phyloP scores from a whole-genome alignment of 1,284 basidiomycete genomes.

The Veloporphyrellus conicus region DNA sequence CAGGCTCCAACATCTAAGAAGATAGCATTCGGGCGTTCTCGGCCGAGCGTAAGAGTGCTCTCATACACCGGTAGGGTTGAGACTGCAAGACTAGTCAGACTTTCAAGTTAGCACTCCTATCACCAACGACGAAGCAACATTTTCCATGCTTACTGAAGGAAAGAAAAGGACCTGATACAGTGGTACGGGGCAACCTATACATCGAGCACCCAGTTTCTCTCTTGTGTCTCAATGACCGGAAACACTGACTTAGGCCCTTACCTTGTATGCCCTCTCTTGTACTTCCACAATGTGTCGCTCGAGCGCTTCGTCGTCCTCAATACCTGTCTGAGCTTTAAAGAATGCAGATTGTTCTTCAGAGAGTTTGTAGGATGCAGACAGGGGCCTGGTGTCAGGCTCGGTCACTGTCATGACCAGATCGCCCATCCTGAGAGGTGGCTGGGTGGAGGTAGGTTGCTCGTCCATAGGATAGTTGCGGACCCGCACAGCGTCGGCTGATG shows the following conservation, averaged over 20 bases:
- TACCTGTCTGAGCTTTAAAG: conserved; percentile 25
- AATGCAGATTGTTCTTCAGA: conserved; percentile 20
- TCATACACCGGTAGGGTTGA: conserved; percentile 14
- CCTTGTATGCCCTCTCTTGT: conserved; percentile 19
- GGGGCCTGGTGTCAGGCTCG: too few relatives aligned
- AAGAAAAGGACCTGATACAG: conserved; percentile 17
- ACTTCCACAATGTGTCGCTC: conserved; percentile 20
- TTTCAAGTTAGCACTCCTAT: too few relatives aligned
- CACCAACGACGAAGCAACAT: too few relatives aligned
- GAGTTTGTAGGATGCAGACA: too few relatives aligned
- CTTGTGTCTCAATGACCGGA: too few relatives aligned
- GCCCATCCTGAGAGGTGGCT: too few relatives aligned
- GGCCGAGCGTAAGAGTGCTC: conserved; percentile 18
- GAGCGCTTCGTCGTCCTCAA: conserved; percentile 16
- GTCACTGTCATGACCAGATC: too few relatives aligned
- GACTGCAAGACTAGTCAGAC: neutral
- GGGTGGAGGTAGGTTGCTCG: too few relatives aligned
- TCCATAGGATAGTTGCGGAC: too few relatives aligned
- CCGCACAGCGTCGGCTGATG: too few relatives aligned
- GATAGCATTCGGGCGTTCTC: conserved; percentile 18
- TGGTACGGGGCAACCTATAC: conserved; percentile 20
- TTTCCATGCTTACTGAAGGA: conserved; percentile 14
- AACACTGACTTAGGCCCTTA: neutral
- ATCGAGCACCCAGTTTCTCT: neutral
- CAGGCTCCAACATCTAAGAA: conserved; percentile 29